Percentiles rank a stretch among this genome's conserved stretches.
Evolutionary conservation across 495 filamentous ascomycete genomes (phyloP).

Genomic region (Trypethelium eluteriae): DNA sequence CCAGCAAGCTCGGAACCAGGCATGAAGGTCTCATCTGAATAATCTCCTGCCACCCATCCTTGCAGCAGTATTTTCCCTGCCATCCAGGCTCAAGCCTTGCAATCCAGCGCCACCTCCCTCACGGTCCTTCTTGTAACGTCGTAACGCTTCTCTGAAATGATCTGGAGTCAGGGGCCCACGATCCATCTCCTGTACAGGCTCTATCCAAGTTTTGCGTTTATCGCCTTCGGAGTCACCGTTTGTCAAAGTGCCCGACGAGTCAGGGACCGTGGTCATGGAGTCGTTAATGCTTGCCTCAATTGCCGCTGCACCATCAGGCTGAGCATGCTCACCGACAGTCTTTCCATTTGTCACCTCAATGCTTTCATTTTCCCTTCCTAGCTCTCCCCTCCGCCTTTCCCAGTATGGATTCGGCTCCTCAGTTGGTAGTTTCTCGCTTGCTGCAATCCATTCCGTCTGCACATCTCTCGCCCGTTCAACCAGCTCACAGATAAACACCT

Average conservation of each 20-base stretch:
- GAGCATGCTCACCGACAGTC: constrained; percentile 8
- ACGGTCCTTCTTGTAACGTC: constrained; percentile 60
- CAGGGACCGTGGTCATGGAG: constrained; percentile 7
- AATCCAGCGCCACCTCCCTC: constrained; percentile 64
- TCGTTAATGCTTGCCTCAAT: constrained; percentile 13
- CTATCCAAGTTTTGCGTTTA: neutral
- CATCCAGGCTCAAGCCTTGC: constrained; percentile 61
- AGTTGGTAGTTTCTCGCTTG: constrained; percentile 30
- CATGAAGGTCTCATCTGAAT: constrained; percentile 31
- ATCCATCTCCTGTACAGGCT: constrained; percentile 29
- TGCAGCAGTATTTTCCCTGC: constrained; percentile 30
- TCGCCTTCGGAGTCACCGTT: constrained; percentile 1
- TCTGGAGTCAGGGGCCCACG: constrained; percentile 71
- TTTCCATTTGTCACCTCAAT: constrained; percentile 13
- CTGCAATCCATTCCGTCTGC: constrained; percentile 67
- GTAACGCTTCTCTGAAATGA: constrained; percentile 71
- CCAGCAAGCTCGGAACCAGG: neutral
- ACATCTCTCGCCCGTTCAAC: constrained; percentile 73
- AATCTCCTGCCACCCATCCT: constrained; percentile 34
- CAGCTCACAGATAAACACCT: constrained; percentile 76
- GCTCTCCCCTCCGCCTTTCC: constrained; percentile 33
- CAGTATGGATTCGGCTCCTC: constrained; percentile 21
- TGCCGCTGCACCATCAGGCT: constrained; percentile 14
- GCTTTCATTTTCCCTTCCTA: constrained; percentile 25
- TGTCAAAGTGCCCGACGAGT: neutral